A percentile compares a stretch with the other conserved stretches of the same genome.
Conservation (phyloP, 2,329 filamentous ascomycete species). For the Chrysoporthe cubensis region DNA sequence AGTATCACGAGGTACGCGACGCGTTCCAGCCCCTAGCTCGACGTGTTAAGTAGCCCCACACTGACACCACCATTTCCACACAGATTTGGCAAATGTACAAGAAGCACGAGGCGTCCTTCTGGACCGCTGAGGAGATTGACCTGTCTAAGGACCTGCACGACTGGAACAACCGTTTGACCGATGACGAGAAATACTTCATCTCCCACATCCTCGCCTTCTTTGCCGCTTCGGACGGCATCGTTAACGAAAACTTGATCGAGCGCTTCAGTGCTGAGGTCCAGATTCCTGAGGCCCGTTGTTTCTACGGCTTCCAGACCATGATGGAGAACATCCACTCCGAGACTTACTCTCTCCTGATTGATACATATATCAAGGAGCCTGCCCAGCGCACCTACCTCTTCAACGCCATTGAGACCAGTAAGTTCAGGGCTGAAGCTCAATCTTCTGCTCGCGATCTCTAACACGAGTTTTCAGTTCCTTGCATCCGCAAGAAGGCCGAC, state of each 20-base stretch:
- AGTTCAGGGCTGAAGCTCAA: conserved; percentile 39
- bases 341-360: conserved; percentile 98
- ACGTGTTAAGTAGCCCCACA: conserved; percentile 70
- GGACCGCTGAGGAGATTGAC: conserved; percentile 99
- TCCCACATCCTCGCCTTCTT: conserved; percentile 99
- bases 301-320: conserved; percentile 99
- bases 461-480: conserved; percentile 67
- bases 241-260: conserved; percentile 99
- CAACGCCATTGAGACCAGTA: conserved; percentile 98
- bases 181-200: conserved; percentile 97
- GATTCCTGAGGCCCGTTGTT: conserved; percentile 96
- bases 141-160: conserved; percentile 98
- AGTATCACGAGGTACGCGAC: conserved; percentile 92
- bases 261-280: conserved; percentile 97
- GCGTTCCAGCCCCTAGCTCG: conserved; percentile 42
- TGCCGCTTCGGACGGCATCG: conserved; percentile 96
- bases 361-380: conserved; percentile 98
- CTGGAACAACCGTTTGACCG: conserved; percentile 97
- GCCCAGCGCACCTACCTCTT: conserved; percentile 93
- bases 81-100: conserved; percentile 99
- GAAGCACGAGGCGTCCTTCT: conserved; percentile 99
- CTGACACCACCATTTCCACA: conserved; percentile 44
- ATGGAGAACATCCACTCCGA: conserved; percentile 99
- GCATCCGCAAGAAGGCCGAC: conserved; percentile 97
- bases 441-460: conserved; percentile 63